Conservation (phyloP, 805 yeast genomes). For the Kodamaea hsintzibuensis region DNA sequence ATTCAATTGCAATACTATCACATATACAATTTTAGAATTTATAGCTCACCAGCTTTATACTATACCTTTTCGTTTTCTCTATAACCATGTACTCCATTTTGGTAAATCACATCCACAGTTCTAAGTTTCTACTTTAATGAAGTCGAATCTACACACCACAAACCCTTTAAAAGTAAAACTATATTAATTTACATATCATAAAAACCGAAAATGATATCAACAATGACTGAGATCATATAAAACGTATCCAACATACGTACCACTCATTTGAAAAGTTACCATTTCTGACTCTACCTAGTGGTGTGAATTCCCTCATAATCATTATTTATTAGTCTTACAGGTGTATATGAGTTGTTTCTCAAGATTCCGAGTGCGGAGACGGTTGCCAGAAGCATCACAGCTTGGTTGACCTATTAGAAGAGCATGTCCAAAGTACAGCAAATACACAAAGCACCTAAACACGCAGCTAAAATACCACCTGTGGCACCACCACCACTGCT, state of each 20-base stretch:
- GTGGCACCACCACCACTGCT: conserved; percentile 20
- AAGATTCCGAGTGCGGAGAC: background rate
- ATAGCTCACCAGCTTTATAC: too few species aligned
- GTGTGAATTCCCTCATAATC: background rate
- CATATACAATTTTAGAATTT: too few species aligned
- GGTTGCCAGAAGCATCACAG: background rate
- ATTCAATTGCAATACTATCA: too few species aligned
- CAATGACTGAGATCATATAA: background rate
- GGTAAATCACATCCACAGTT: too few species aligned
- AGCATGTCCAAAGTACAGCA: conserved; percentile 37
- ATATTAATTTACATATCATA: background rate
- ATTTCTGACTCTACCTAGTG: background rate
- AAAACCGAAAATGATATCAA: background rate
- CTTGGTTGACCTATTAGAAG: conserved; percentile 14
- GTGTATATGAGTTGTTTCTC: background rate
- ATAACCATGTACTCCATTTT: too few species aligned
- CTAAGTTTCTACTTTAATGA: too few species aligned
- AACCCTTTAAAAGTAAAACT: background rate
- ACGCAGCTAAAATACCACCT: conserved; percentile 37
- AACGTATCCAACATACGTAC: background rate
- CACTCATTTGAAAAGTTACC: background rate
- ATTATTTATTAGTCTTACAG: background rate
- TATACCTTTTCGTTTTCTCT: too few species aligned
- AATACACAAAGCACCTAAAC: conserved; percentile 42
- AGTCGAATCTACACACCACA: background rate